Percentiles rank a stretch among this genome's conserved stretches.
These are phyloP conservation scores for Persicaria maculosa DNA, from an alignment of 148 eudicot genomes.

Conservation along the genomic window DNA sequence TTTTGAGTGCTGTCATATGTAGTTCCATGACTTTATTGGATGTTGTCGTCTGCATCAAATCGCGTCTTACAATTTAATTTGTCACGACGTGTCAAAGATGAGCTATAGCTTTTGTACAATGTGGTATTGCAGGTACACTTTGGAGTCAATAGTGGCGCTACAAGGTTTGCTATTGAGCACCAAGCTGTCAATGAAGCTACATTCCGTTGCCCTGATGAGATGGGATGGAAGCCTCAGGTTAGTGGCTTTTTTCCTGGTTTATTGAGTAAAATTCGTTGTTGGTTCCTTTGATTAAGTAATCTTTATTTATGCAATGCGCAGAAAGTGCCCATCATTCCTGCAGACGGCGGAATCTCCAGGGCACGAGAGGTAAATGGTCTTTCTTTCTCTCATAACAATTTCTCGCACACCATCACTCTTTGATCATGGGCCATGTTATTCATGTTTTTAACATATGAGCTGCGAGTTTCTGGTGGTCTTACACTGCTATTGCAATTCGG, in stretches of 20 bases:
- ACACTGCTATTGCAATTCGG: neutral
- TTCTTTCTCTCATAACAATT: conserved; percentile 6
- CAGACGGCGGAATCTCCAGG: conserved; percentile 76
- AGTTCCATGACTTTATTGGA: neutral
- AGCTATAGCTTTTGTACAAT: neutral
- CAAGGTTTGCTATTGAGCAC: conserved; percentile 78
- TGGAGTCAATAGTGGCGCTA: conserved; percentile 86
- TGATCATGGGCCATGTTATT: neutral
- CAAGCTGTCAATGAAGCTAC: conserved; percentile 96
- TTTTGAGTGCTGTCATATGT: neutral
- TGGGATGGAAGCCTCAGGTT: conserved; percentile 99
- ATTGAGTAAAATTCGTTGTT: neutral
- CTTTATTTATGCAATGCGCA: conserved; percentile 32
- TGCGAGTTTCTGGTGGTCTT: neutral
- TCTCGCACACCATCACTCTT: neutral
- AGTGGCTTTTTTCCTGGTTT: conserved; percentile 6
- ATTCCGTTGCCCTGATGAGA: conserved; percentile 94
- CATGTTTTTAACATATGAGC: too few species aligned
- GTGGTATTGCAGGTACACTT: conserved; percentile 60
- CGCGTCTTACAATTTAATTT: neutral
- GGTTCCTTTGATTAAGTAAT: neutral
- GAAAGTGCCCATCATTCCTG: conserved; percentile 78
- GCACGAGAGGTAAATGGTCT: conserved; percentile 52
- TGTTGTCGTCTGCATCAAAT: neutral
- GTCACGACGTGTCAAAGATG: neutral